Evolutionary conservation across 1,284 basidiomycete species (phyloP), one percentile per base, ranked within the genome.

Genomic region (Rhodofomes roseus): DNA sequence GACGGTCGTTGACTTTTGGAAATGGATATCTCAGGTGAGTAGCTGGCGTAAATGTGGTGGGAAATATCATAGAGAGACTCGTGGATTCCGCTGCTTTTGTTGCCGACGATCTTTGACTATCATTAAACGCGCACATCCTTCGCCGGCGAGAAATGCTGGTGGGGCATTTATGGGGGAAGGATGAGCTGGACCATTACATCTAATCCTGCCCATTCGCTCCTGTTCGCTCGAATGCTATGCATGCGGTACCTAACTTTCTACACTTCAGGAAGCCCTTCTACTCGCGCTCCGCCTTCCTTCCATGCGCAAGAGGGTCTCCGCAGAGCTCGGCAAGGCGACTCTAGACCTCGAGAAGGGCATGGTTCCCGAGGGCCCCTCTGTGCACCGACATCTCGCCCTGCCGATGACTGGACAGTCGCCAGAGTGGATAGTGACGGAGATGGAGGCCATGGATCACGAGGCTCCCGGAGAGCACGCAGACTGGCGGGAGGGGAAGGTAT

Each of bases 351-450:
- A 90, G 64, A 76, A 77, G 59, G 86, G 87, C 69, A 80, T 98
- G 41, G 80, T 88, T 27, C 89, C 82, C 1, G 82, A 81, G 67
- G 89, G 79, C 14, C 79, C 79, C 11, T 76, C 78, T 25, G 82
- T 92, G 6, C 78, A 82, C 4, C 81, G 87, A 7, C 82, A 91
- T 68, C 77, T 90, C 1, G 68, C 82, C 1, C 74, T 97, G 1
- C 93, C 95, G 0, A 73, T 77, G 0, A 71, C 85, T 34, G 93
- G 95, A 1, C 81, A 86, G 63, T 77, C 85, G 1, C 64, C 82
- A n/a, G 87, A 90, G 60, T 93, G 92, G 90, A 88, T 96, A 60
- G 69, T 87, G 20, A 79, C 79, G 5, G 90, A 95, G 69, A 93
- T 94, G 88, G 80, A 82, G 23, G 84, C 80, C 68, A 88, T 95